phyloP scores from a whole-genome alignment of 2,329 filamentous ascomycete genomes.

The Ambrosiella xylebori region DNA sequence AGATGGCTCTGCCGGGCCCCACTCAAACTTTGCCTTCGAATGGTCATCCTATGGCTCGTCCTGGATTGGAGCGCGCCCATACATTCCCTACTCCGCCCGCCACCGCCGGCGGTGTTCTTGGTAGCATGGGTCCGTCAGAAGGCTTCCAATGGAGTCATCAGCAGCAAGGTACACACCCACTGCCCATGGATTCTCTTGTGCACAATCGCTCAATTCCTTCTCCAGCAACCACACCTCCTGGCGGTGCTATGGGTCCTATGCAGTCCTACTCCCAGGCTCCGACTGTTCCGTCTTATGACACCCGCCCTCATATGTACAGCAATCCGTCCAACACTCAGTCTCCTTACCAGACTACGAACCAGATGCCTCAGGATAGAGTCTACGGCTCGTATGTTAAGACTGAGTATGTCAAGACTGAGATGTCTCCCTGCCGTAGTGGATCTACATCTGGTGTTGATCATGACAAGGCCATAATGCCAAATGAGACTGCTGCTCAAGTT shows the following conservation, averaged over 20 bases:
- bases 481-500: slow-evolving; percentile 34
- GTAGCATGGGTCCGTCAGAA: slow-evolving; percentile 54
- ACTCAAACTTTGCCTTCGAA: slow-evolving; percentile 45
- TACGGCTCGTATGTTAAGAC: slow-evolving; percentile 57
- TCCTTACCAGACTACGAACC: slow-evolving; percentile 49
- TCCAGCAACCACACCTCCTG: slow-evolving; percentile 80
- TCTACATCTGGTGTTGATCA: slow-evolving; percentile 19
- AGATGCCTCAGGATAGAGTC: slow-evolving; percentile 43
- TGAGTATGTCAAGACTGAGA: slow-evolving; percentile 75
- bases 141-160: slow-evolving; percentile 59
- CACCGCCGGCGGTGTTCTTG: slow-evolving; percentile 73
- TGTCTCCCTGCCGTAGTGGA: slow-evolving; percentile 49
- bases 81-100: slow-evolving; percentile 90
- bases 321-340: slow-evolving; percentile 50
- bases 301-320: slow-evolving; percentile 62
- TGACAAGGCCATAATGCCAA: slow-evolving; percentile 42
- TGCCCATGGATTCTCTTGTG: slow-evolving; percentile 67
- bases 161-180: slow-evolving; percentile 46
- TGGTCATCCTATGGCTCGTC: slow-evolving; percentile 48
- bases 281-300: slow-evolving; percentile 52
- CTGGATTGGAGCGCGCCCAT: slow-evolving; percentile 66
- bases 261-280: slow-evolving; percentile 49
- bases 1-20: slow-evolving; percentile 41
- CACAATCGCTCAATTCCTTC: slow-evolving; percentile 76
- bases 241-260: slow-evolving; percentile 58